Conservation (phyloP, 2,329 filamentous ascomycete genomes). For the Piedraia hortae region DNA sequence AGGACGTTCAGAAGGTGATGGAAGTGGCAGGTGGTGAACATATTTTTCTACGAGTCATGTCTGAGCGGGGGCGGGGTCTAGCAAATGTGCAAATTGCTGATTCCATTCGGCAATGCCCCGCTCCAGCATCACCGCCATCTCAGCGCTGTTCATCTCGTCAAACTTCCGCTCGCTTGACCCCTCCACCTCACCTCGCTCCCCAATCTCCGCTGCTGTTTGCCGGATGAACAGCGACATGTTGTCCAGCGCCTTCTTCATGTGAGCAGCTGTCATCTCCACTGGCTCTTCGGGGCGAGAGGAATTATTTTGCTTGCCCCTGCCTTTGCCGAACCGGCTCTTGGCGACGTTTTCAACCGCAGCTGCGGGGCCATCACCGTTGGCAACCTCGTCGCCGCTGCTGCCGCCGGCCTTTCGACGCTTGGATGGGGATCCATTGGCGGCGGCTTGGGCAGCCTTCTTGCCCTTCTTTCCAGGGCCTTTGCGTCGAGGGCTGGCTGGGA, state of each 20-base stretch:
- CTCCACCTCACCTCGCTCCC: slow-evolving; percentile 58
- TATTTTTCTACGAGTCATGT: no score
- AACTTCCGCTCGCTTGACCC: slow-evolving; percentile 33
- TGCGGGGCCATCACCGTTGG: no score
- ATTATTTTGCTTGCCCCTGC: slow-evolving; percentile 9
- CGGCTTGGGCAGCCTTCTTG: slow-evolving; percentile 24
- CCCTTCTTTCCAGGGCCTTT: slow-evolving; percentile 30
- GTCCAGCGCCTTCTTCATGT: slow-evolving; percentile 35
- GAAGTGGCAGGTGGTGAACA: no score
- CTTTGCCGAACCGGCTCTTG: slow-evolving; percentile 4
- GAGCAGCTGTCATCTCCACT: slow-evolving; percentile 33
- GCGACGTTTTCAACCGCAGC: no score
- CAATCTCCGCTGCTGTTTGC: no score
- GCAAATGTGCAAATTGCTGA: slow-evolving; percentile 2
- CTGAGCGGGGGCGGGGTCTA: slow-evolving; percentile 1
- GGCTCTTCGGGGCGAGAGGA: slow-evolving; percentile 29
- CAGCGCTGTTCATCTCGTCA: slow-evolving; percentile 46
- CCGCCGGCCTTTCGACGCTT: slow-evolving; percentile 6
- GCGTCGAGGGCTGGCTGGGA: slow-evolving; percentile 26
- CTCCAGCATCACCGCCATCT: slow-evolving; percentile 77
- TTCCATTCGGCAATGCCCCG: slow-evolving; percentile 28
- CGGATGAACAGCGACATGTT: slow-evolving; percentile 76
- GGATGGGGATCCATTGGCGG: slow-evolving; percentile 23
- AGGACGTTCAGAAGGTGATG: no score
- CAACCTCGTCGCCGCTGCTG: slow-evolving; percentile 7